These are phyloP conservation scores for Vachellia pachyceras DNA, from an alignment of 306 rosid genomes.

Conservation along the genomic window DNA sequence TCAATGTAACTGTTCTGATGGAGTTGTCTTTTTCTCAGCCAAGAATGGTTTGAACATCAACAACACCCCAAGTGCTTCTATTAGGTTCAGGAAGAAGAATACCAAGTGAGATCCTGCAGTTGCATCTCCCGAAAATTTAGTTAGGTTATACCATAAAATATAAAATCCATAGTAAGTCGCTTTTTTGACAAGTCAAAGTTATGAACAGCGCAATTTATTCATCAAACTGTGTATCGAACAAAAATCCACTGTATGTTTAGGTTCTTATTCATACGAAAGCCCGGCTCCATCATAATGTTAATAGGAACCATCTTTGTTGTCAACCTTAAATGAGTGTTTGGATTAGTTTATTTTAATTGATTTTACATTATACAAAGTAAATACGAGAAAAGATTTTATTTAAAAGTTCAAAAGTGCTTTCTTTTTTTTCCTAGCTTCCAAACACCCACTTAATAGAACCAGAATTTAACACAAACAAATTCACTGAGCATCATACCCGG, in stretches of 20 bases:
- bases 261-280: neutral
- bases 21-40: slow-evolving; percentile 24
- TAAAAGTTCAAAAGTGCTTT: too few relatives aligned
- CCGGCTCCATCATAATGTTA: neutral
- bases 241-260: neutral
- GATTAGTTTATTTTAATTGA: too few relatives aligned
- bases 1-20: slow-evolving; percentile 36
- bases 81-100: slow-evolving; percentile 41
- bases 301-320: neutral
- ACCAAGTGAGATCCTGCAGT: slow-evolving; percentile 50
- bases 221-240: neutral
- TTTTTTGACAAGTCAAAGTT: neutral
- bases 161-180: neutral
- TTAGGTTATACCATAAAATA: neutral
- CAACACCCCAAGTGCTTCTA: slow-evolving; percentile 48
- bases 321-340: too few relatives aligned
- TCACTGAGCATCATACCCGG: slow-evolving; percentile 48
- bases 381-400: too few relatives aligned
- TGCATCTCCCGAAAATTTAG: slow-evolving; percentile 11
- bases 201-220: neutral
- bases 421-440: too few relatives aligned
- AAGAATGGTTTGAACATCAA: slow-evolving; percentile 59
- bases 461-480: neutral
- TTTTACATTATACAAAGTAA: too few relatives aligned
- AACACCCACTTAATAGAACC: neutral